phyloP scores from a whole-genome alignment of 169 alveolate species.

The Plasmodium cynomolgi region DNA sequence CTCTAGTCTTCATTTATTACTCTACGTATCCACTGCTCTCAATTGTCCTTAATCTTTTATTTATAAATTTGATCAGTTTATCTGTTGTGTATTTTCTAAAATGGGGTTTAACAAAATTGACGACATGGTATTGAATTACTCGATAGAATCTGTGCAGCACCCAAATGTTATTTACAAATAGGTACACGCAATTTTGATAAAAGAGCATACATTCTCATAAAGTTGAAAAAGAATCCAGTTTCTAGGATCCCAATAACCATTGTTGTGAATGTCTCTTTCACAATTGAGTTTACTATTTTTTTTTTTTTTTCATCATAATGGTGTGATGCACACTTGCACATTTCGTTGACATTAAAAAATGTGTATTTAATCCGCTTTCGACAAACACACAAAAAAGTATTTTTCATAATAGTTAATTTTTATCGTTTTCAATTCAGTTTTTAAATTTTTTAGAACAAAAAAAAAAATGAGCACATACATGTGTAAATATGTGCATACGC shows the following conservation, averaged over 20 bases:
- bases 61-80: not conserved
- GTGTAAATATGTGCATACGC: not conserved
- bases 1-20: not conserved
- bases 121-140: not conserved
- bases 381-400: not conserved
- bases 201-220: constrained; percentile 8
- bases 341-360: not conserved
- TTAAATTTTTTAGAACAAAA: not conserved
- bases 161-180: constrained; percentile 9
- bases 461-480: not conserved
- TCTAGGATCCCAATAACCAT: not conserved
- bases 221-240: not conserved
- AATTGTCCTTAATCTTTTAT: not conserved
- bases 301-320: not conserved
- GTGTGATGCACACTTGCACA: not conserved
- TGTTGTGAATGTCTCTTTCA: not conserved
- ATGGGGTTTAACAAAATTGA: not conserved
- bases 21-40: not conserved
- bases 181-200: not conserved
- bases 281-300: not conserved
- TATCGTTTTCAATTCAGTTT: not conserved
- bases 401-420: not conserved
- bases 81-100: constrained; percentile 12
- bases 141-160: constrained; percentile 8
- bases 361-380: not conserved